Evolutionary conservation across 1,284 basidiomycete species (phyloP), one percentile per base, ranked within the genome.

Genomic region (Cryptococcus sp.): DNA sequence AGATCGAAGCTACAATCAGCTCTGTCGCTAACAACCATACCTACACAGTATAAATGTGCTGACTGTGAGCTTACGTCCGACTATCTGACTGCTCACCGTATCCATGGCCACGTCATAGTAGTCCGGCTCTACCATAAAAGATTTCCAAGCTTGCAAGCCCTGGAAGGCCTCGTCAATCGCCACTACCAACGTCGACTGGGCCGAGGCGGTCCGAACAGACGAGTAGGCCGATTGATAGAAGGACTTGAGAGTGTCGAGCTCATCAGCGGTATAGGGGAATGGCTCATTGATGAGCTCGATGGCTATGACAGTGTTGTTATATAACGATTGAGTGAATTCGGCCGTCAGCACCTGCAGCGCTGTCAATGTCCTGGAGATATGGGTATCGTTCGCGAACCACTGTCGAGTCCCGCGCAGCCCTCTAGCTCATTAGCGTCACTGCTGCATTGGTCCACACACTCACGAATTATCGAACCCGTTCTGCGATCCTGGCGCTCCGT

Each of bases 121-220:
- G 16, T 55, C 52, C 4, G 65, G 66, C 16, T 53, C 57, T 0
- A 82, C 81, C 82, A 89, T 83, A 69, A 89, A 90, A 37, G 85
- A 85, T 41, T 80, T 76, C 93, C 93, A 97, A 65, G 83, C 87
- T 52, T 81, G 83, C 38, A 93, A 78, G 25, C 85, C 82, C 73
- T 90, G 85, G 82, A 94, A 90, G 3, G 89, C 91, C 67, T 94
- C 91, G 66, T 91, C 87, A 7, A 76, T 41, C 43, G 94, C 83
- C 52, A 92, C 80, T 23, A 90, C 71, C 1, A 82, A 83, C 20
- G 46, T 52, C 17, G 39, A 47, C 65, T 86, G 85, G 69, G 85
- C 38, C 4, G 45, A 46, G 80, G 73, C 50, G 84, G 77, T 29
- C 19, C 72, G 52, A 11, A 74, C 64, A 2, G 63, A 52, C 5